Conservation (phyloP, 139 green algal species). For the Micromonas commoda region DNA sequence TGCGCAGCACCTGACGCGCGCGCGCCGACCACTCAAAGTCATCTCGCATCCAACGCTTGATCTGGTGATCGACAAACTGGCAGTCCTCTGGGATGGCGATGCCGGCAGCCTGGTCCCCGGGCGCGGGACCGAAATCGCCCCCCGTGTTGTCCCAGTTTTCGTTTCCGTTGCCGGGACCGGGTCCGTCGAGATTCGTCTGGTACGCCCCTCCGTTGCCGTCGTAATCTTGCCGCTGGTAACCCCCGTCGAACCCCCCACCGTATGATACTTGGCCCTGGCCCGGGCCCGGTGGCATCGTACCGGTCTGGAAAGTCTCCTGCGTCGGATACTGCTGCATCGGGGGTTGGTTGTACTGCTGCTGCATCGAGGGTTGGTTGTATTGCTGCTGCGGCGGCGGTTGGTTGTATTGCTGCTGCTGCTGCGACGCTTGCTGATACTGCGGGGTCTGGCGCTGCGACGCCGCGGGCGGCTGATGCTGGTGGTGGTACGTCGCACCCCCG, state of each 20-base stretch:
- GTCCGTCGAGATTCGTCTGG: neutral
- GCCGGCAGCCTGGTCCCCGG: neutral
- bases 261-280: too few relatives aligned
- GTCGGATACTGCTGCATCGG: too few relatives aligned
- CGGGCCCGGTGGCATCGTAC: too few relatives aligned
- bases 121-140: neutral
- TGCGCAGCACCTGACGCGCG: neutral
- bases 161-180: neutral
- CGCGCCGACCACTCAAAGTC: conserved; percentile 1
- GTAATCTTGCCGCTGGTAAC: too few relatives aligned
- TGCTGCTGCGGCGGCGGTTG: too few relatives aligned
- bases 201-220: too few relatives aligned
- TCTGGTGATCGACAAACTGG: neutral
- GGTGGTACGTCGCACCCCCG: too few relatives aligned
- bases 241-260: too few relatives aligned
- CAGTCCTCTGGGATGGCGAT: conserved; percentile 7
- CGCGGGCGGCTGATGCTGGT: too few relatives aligned
- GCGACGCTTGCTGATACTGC: neutral
- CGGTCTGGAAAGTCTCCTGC: too few relatives aligned
- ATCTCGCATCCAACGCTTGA: neutral
- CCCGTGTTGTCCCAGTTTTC: neutral
- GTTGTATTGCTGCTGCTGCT: neutral
- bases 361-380: too few relatives aligned
- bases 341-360: too few relatives aligned
- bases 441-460: neutral